Conservation (phyloP, 164 flowering plant species). For the Taxillus chinensis region DNA sequence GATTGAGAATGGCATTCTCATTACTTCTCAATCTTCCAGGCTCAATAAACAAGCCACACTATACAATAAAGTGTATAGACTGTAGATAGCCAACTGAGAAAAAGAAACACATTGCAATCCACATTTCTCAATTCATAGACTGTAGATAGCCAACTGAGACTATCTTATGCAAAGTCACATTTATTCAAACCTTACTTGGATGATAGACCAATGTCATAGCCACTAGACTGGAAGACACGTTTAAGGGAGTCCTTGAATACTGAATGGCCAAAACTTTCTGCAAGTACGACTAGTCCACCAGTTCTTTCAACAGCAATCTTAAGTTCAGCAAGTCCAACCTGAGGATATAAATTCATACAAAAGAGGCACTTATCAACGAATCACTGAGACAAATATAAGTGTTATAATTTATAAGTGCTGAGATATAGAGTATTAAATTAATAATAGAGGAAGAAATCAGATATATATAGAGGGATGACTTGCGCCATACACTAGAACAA, state of each 20-base stretch:
- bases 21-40: too few relatives aligned
- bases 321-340: slow-evolving; percentile 94
- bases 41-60: too few relatives aligned
- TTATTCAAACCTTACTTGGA: slow-evolving; percentile 52
- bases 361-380: not conserved
- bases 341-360: slow-evolving; percentile 7
- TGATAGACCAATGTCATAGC: slow-evolving; percentile 70
- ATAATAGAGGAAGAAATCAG: too few relatives aligned
- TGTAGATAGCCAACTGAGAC: not conserved
- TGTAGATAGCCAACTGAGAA: not conserved
- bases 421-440: too few relatives aligned
- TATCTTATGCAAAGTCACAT: not conserved
- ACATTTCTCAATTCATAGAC: too few relatives aligned
- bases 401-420: too few relatives aligned
- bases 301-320: slow-evolving; percentile 90
- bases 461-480: too few relatives aligned
- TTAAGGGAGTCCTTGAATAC: slow-evolving; percentile 88
- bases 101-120: too few relatives aligned
- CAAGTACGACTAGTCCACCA: slow-evolving; percentile 94
- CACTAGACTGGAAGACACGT: slow-evolving; percentile 63
- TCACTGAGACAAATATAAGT: too few relatives aligned
- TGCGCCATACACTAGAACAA: too few relatives aligned
- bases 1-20: too few relatives aligned
- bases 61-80: too few relatives aligned
- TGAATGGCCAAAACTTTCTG: slow-evolving; percentile 96